phyloP scores from a whole-genome alignment of 176 grass and related monocot genomes.

The Triticum turgidum region DNA sequence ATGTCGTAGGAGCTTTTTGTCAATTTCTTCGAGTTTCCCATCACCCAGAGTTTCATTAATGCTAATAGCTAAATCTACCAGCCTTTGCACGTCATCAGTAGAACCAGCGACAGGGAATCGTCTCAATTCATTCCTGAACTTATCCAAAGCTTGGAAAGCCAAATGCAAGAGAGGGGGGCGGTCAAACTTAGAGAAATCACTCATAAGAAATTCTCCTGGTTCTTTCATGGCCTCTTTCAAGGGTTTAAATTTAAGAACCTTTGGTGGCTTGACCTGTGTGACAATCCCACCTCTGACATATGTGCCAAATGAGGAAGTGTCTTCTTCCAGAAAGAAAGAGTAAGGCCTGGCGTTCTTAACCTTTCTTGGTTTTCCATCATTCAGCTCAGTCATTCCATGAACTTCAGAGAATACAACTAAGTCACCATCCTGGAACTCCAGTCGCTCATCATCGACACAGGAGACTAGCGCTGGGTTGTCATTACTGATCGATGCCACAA shows the following conservation, averaged over 20 bases:
- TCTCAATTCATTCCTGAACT: conserved; percentile 55
- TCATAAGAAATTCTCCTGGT: conserved; percentile 92
- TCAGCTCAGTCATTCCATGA: conserved; percentile 78
- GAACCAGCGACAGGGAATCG: conserved; percentile 74
- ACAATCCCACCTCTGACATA: conserved; percentile 87
- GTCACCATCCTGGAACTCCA: conserved; percentile 93
- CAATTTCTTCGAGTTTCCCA: conserved; percentile 62
- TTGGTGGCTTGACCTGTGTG: conserved; percentile 86
- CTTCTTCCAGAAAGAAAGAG: conserved; percentile 90
- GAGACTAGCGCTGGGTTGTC: conserved; percentile 81
- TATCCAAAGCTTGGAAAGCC: conserved; percentile 90
- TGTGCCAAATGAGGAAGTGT: conserved; percentile 64
- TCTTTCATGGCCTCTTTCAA: conserved; percentile 85
- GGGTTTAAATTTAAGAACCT: conserved; percentile 75
- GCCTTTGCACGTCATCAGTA: conserved; percentile 59
- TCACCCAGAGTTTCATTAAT: conserved; percentile 73
- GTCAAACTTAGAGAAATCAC: conserved; percentile 91
- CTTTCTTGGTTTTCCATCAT: conserved; percentile 88
- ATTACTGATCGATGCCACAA: conserved; percentile 85
- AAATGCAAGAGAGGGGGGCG: conserved; percentile 76
- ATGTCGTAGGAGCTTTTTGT: conserved; percentile 71
- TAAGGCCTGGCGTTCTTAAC: conserved; percentile 79
- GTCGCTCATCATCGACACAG: conserved; percentile 89
- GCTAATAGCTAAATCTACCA: conserved; percentile 49
- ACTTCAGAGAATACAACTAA: conserved; percentile 87